Conservation (phyloP, 495 filamentous ascomycete genomes). For the Xanthoparmelia taractica region DNA sequence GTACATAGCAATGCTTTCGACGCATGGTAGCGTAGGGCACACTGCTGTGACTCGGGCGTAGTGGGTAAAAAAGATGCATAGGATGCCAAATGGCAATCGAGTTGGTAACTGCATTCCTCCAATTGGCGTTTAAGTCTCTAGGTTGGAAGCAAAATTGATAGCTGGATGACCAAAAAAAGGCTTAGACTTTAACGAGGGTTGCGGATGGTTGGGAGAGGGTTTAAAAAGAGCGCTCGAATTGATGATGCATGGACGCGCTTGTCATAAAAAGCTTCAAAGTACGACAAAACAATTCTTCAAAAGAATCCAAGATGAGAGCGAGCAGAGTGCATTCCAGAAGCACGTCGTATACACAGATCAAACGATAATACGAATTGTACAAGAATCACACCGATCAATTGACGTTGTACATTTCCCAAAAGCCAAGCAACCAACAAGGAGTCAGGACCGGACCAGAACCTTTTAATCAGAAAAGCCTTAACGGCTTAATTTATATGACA, state of each 20-base stretch:
- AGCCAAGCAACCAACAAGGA: not conserved
- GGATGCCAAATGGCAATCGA: not conserved
- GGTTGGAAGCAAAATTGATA: not conserved
- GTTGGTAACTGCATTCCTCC: not conserved
- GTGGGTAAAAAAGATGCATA: conserved; percentile 2
- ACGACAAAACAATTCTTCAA: not conserved
- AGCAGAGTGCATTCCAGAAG: not conserved
- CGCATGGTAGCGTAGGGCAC: not conserved
- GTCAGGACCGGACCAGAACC: not conserved
- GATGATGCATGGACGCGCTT: not conserved
- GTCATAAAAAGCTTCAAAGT: not conserved
- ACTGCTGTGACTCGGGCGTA: conserved; percentile 1
- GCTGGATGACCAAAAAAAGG: not conserved
- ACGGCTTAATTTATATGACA: not conserved
- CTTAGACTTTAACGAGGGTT: not conserved
- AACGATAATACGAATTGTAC: not conserved
- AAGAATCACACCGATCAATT: not conserved
- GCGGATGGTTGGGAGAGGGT: not conserved
- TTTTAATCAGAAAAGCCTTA: not conserved
- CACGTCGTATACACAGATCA: not conserved
- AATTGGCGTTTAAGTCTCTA: not conserved
- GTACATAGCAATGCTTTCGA: not conserved
- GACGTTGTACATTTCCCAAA: not conserved
- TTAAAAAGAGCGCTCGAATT: not conserved
- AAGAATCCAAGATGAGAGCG: not conserved